Conservation (phyloP, 23 red algal genomes). For the Gracilaria gracilis region DNA sequence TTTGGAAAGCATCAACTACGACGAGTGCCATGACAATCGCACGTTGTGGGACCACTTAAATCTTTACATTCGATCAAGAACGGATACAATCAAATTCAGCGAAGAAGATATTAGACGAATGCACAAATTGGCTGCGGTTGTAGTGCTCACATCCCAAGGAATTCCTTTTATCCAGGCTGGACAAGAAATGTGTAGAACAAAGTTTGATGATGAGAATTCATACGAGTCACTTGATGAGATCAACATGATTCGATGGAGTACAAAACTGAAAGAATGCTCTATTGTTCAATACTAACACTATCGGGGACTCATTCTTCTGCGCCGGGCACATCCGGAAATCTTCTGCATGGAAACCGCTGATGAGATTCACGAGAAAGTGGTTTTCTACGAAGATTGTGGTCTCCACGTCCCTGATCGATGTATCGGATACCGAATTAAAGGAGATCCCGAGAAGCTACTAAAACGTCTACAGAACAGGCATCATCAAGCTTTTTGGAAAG, state of each 20-base stretch:
- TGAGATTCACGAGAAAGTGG: conserved; percentile 64
- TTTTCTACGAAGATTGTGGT: conserved; percentile 85
- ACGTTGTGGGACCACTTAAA: conserved; percentile 87
- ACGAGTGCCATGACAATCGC: conserved; percentile 93
- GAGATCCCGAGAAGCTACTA: conserved; percentile 40
- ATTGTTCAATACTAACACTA: conserved; percentile 76
- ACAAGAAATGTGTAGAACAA: conserved; percentile 91
- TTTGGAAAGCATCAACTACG: conserved; percentile 86
- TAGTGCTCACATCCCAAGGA: conserved; percentile 87
- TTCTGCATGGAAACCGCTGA: conserved; percentile 74
- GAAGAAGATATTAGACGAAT: conserved; percentile 65
- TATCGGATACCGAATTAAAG: conserved; percentile 82
- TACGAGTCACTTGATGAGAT: conserved; percentile 80
- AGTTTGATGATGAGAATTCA: conserved; percentile 88
- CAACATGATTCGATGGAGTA: conserved; percentile 85
- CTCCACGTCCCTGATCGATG: conserved; percentile 68
- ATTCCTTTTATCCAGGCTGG: conserved; percentile 85
- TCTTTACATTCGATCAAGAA: conserved; percentile 58
- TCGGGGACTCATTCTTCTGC: conserved; percentile 71
- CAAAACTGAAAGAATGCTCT: conserved; percentile 58
- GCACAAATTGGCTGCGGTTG: conserved; percentile 67
- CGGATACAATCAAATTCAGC: conserved; percentile 64
- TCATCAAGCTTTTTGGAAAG: not conserved
- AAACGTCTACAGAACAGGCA: not conserved
- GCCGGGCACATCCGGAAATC: conserved; percentile 81